A percentile compares a stretch with the other conserved stretches of the same genome.
These are phyloP conservation scores for Didymosphaeria variabile DNA, from an alignment of 2,329 filamentous ascomycete genomes.

Conservation along the genomic window DNA sequence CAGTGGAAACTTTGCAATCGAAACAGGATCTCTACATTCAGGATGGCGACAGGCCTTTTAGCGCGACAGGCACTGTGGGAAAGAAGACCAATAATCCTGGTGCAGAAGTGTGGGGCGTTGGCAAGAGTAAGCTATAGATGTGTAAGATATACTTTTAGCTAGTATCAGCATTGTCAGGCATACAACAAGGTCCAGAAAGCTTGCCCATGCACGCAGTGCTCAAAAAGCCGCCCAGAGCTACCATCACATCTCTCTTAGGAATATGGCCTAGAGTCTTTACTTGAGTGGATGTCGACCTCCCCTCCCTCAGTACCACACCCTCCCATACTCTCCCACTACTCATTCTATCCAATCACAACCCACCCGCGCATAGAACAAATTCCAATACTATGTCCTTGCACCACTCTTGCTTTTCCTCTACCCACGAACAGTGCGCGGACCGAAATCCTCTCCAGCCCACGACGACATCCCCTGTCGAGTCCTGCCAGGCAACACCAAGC, in stretches of 20 bases:
- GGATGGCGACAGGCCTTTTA: conserved; percentile 34
- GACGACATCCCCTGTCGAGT: background rate
- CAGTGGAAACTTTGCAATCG: conserved; percentile 52
- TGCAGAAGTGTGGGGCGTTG: conserved; percentile 53
- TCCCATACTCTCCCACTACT: no score
- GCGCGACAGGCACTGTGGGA: conserved; percentile 33
- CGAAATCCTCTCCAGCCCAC: background rate
- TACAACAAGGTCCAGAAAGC: background rate
- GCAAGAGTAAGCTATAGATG: conserved; percentile 54
- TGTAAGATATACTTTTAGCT: background rate
- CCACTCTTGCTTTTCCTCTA: no score
- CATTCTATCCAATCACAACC: no score
- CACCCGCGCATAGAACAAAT: no score
- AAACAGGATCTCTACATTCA: conserved; percentile 48
- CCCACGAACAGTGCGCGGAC: no score
- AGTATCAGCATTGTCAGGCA: background rate
- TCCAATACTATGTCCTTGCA: no score
- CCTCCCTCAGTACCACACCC: no score
- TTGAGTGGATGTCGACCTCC: no score
- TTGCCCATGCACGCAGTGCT: no score
- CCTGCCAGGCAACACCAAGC: background rate
- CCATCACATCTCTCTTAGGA: background rate
- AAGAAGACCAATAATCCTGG: conserved; percentile 51
- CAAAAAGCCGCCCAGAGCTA: no score
- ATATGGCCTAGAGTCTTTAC: background rate